Evolutionary conservation across 176 grass and related monocot genomes (phyloP).

Genomic region (Chloris gayana): DNA sequence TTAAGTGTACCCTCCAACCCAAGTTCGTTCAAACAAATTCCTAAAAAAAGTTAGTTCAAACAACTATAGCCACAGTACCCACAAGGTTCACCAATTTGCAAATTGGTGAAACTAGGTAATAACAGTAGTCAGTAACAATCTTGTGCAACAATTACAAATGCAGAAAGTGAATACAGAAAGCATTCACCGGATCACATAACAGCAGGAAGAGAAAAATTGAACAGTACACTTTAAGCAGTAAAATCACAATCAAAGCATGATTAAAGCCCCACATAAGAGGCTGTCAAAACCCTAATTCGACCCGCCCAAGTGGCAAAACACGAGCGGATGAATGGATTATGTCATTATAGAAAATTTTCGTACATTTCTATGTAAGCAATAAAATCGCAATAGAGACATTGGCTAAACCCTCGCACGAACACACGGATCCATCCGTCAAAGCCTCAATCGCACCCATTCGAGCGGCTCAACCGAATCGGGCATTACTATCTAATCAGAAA

Average conservation of each 20-base stretch:
- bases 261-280: too few species aligned
- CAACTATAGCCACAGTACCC: background rate
- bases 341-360: background rate
- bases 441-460: constrained; percentile 14
- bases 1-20: background rate
- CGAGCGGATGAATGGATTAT: too few species aligned
- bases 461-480: background rate
- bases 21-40: background rate
- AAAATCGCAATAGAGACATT: background rate
- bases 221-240: too few species aligned
- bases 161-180: too few species aligned
- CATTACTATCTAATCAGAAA: background rate
- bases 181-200: background rate
- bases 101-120: background rate
- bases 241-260: too few species aligned
- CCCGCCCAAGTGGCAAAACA: too few species aligned
- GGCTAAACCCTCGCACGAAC: constrained; percentile 2
- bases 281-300: too few species aligned
- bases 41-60: too few species aligned
- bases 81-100: too few species aligned
- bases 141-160: background rate
- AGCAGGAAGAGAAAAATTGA: too few species aligned
- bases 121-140: background rate
- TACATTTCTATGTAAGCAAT: background rate
- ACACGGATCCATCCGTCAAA: background rate